A percentile compares a stretch with the other conserved stretches of the same genome.
These are phyloP conservation scores for Mesembryanthemum crystallinum DNA, from an alignment of 148 eudicot genomes.

Conservation along the genomic window DNA sequence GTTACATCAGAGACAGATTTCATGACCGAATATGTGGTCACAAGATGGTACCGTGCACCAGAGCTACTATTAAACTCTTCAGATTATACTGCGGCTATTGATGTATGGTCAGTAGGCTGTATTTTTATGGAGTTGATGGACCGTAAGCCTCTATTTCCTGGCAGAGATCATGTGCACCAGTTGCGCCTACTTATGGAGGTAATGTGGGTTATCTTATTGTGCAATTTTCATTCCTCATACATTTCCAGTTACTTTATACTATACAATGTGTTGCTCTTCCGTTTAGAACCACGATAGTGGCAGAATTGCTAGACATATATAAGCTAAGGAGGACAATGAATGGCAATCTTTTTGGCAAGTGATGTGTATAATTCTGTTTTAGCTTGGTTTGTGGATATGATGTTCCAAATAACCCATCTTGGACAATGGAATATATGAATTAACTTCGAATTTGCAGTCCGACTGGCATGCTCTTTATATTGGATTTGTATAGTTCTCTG, in stretches of 20 bases:
- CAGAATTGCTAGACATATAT: neutral
- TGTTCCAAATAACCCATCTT: neutral
- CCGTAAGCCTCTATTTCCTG: constrained; percentile 92
- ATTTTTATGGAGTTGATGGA: constrained; percentile 98
- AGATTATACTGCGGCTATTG: constrained; percentile 93
- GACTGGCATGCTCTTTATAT: neutral
- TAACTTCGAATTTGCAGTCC: neutral
- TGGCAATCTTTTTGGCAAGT: neutral
- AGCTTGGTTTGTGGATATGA: neutral
- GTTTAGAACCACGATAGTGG: neutral
- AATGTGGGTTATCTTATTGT: neutral
- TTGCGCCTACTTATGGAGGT: constrained; percentile 91
- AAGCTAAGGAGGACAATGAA: neutral
- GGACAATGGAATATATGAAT: neutral
- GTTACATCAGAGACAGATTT: constrained; percentile 89
- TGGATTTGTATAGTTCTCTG: neutral
- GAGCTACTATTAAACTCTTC: constrained; percentile 88
- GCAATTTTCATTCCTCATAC: too few relatives aligned
- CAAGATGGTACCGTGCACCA: constrained; percentile 97
- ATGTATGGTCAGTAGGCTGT: constrained; percentile 98
- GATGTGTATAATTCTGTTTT: neutral
- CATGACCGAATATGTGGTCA: constrained; percentile 97
- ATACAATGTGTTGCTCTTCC: neutral
- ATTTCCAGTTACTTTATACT: neutral
- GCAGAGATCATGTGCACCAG: constrained; percentile 97